These are phyloP conservation scores for Rheum nobile DNA, from an alignment of 148 eudicot species.

Conservation along the genomic window DNA sequence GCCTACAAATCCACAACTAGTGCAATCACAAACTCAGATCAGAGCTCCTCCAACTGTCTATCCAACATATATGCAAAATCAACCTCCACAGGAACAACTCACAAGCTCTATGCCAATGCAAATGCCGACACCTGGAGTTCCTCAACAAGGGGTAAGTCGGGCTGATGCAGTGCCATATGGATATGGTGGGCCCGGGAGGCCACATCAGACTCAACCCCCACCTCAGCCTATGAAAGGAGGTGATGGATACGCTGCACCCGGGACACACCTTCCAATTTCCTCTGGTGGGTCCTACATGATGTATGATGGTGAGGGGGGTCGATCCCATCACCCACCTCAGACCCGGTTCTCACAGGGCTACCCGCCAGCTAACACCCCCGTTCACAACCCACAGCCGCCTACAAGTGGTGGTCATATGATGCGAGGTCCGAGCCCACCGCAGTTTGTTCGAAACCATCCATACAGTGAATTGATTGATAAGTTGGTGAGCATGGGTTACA, in stretches of 20 bases:
- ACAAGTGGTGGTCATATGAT: constrained; percentile 28
- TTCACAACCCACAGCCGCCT: constrained; percentile 35
- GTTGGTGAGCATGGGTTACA: constrained; percentile 87
- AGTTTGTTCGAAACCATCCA: constrained; percentile 62
- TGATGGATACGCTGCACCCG: constrained; percentile 76
- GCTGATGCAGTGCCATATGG: constrained; percentile 54
- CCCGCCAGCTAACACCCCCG: constrained; percentile 37
- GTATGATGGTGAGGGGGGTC: constrained; percentile 51
- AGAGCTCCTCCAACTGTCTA: constrained; percentile 43
- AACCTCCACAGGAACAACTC: constrained; percentile 41
- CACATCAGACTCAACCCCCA: constrained; percentile 50
- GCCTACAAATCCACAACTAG: constrained; percentile 30
- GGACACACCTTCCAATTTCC: constrained; percentile 35
- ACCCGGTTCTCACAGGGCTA: constrained; percentile 55
- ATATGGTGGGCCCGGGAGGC: constrained; percentile 48
- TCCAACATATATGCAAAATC: constrained; percentile 54
- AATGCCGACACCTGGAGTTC: constrained; percentile 41
- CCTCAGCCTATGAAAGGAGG: constrained; percentile 55
- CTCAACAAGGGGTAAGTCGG: constrained; percentile 42
- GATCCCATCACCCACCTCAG: constrained; percentile 42
- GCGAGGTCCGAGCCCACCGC: constrained; percentile 37
- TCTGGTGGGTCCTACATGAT: constrained; percentile 56
- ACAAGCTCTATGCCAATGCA: constrained; percentile 70
- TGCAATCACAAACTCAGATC: constrained; percentile 40
- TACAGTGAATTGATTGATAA: constrained; percentile 83